Evolutionary conservation across 2,329 filamentous ascomycete genomes (phyloP).

Genomic region (Botrytis medusae): DNA sequence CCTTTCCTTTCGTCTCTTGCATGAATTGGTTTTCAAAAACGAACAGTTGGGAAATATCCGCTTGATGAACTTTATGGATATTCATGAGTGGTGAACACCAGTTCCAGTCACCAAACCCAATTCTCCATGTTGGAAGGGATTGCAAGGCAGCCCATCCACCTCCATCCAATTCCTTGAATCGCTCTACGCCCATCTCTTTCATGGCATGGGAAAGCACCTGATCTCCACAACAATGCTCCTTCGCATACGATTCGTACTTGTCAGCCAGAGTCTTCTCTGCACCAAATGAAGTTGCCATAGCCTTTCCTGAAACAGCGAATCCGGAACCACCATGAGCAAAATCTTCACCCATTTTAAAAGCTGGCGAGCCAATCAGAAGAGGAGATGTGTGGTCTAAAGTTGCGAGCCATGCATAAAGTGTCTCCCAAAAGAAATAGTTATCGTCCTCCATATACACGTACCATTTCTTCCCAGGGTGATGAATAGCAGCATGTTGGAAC

Average conservation of each 20-base stretch:
- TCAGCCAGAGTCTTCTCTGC: constrained; percentile 18
- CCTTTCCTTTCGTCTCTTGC: constrained; percentile 18
- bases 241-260: constrained; percentile 18
- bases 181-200: constrained; percentile 20
- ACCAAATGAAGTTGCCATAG: constrained; percentile 43
- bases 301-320: constrained; percentile 52
- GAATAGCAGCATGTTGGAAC: constrained; percentile 52
- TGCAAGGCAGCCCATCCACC: constrained; percentile 24
- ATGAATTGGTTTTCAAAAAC: constrained; percentile 26
- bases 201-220: constrained; percentile 25
- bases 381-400: constrained; percentile 46
- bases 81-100: constrained; percentile 25
- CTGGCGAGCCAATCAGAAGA: constrained; percentile 49
- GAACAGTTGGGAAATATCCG: constrained; percentile 23
- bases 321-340: constrained; percentile 60
- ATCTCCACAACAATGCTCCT: constrained; percentile 25
- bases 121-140: constrained; percentile 21
- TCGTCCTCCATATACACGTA: constrained; percentile 61
- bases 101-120: constrained; percentile 25
- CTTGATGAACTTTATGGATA: constrained; percentile 26
- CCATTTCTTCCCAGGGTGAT: constrained; percentile 56
- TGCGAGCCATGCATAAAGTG: constrained; percentile 50
- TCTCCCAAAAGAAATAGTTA: constrained; percentile 56
- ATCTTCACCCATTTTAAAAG: constrained; percentile 44
- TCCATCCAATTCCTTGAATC: constrained; percentile 21